These are phyloP conservation scores for Stevia rebaudiana DNA, from an alignment of 140 eudicot species.

Conservation along the genomic window DNA sequence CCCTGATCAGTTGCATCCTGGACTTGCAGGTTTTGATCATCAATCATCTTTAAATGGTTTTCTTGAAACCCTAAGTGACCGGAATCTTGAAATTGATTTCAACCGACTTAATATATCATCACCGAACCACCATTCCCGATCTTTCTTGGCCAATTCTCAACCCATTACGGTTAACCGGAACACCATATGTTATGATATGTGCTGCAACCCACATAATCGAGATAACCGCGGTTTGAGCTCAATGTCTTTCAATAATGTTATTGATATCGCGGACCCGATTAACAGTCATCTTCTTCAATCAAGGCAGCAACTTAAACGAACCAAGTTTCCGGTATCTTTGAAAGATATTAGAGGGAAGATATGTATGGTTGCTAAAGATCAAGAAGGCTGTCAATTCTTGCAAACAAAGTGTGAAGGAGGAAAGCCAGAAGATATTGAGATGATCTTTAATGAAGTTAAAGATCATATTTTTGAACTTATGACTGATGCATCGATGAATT, in stretches of 20 bases:
- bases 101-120: constrained; percentile 25
- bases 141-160: not conserved
- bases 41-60: constrained; percentile 23
- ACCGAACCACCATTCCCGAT: constrained; percentile 8
- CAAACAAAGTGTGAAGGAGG: constrained; percentile 41
- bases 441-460: constrained; percentile 45
- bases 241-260: not conserved
- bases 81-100: constrained; percentile 32
- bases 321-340: constrained; percentile 26
- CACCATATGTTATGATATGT: constrained; percentile 6
- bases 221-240: constrained; percentile 10
- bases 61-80: constrained; percentile 29
- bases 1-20: constrained; percentile 8
- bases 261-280: constrained; percentile 13
- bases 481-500: constrained; percentile 38
- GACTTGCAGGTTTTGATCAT: not conserved
- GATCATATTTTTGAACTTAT: constrained; percentile 48
- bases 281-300: not conserved
- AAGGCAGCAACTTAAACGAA: constrained; percentile 18
- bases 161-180: not conserved
- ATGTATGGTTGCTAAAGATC: constrained; percentile 34
- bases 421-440: constrained; percentile 36
- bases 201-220: constrained; percentile 23
- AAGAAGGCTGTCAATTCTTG: constrained; percentile 43
- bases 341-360: constrained; percentile 51